Percentiles rank a stretch among this genome's conserved stretches.
phyloP scores from a whole-genome alignment of 148 eudicot genomes.

The Euryodendron excelsum region DNA sequence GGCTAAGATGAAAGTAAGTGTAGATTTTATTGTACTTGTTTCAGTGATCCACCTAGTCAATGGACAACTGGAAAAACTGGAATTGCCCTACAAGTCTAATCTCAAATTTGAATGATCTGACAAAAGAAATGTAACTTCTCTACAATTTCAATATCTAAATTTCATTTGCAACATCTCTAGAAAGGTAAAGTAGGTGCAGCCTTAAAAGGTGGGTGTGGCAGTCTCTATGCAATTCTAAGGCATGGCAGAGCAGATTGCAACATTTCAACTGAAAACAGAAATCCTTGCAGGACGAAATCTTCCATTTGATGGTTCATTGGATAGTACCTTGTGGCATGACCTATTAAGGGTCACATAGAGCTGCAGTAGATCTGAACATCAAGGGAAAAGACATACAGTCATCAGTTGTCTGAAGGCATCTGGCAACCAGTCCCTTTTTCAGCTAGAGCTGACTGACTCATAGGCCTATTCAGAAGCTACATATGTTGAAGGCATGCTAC shows the following conservation, averaged over 20 bases:
- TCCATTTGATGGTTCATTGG: background rate
- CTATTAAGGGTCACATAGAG: background rate
- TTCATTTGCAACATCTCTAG: background rate
- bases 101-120: background rate
- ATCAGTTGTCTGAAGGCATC: background rate
- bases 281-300: background rate
- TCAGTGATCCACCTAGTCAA: background rate
- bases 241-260: background rate
- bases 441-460: background rate
- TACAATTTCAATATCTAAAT: background rate
- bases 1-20: no score
- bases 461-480: no score
- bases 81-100: background rate
- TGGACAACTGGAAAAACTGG: background rate
- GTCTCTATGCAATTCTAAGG: background rate
- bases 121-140: background rate
- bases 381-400: background rate
- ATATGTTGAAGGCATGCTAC: no score
- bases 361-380: background rate
- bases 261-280: background rate
- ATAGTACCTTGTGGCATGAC: background rate
- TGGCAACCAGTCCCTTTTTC: background rate
- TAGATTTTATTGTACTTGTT: no score
- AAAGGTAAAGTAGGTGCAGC: background rate
- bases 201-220: background rate